Base-by-base conservation (phyloP, 768 basidiomycete genomes). In the Trametes elegans region DNA sequence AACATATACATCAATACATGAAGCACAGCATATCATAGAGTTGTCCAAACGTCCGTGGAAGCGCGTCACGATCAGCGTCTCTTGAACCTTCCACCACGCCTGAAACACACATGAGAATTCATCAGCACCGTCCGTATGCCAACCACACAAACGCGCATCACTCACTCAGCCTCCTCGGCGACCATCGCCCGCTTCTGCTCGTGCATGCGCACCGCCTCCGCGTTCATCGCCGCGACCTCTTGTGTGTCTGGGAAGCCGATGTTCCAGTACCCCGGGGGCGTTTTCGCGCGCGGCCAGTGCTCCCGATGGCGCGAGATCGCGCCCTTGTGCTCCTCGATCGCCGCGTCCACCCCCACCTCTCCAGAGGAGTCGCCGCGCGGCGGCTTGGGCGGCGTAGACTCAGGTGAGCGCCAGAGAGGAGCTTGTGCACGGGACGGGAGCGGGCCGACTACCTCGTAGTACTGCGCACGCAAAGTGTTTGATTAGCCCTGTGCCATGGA, bases 191-290 rank as follows among this genome's bases (percentile, higher is more conserved):
- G 74, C 73, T 92, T 92, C 68, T 77, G 74, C 62, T 70, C 71
- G 59, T 89, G 84, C 81, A 93, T 90, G 64, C 81, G 79, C 53
- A 76, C 78, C 8, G 93, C 94, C 53, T 73, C 73, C 55, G 74
- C 71, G 68, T 96, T 96, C 62, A 96, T 93, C 49, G 78, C 78
- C 41, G 75, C 78, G 14, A 83, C 85, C 65, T 91, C 83, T 68
- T 95, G 93, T 3, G 93, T 94, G 60, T 77, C 76, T 1, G 94
- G 94, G 66, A 98, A 95, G 1, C 88, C 92, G 53, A 95, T 93
- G 52, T 86, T 77, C 90, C 93, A 95, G 70, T 90, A 96, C 14
- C 83, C 84, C 0, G 91, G 92, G 10, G 94, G 94, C 1, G 91
- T 93, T 45, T 76, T 79, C 1, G 84, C 77, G 41, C 82, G 77